phyloP scores from a whole-genome alignment of 306 rosid genomes.

The Inga leiocalycina region DNA sequence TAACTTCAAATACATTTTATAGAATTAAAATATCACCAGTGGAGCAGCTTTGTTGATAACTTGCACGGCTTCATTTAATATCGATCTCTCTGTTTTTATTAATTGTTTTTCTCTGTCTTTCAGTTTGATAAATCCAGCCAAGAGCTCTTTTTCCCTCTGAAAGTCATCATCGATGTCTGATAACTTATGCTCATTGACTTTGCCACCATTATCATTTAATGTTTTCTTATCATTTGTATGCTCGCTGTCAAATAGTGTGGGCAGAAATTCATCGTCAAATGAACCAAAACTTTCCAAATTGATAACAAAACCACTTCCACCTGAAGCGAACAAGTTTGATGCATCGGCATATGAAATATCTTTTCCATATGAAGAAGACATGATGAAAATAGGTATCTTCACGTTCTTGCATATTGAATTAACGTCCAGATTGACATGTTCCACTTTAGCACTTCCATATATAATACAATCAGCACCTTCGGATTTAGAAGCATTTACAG shows the following conservation, averaged over 20 bases:
- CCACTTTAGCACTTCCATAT: constrained; percentile 48
- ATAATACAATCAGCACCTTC: constrained; percentile 98
- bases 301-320: constrained; percentile 83
- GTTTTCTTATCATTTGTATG: constrained; percentile 38
- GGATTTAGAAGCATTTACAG: constrained; percentile 71
- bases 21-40: constrained; percentile 94
- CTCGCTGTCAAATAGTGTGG: constrained; percentile 43
- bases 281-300: constrained; percentile 56
- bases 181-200: constrained; percentile 24
- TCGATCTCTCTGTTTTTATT: constrained; percentile 65
- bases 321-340: constrained; percentile 55
- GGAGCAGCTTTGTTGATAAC: constrained; percentile 95
- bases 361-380: constrained; percentile 39
- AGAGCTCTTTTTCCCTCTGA: constrained; percentile 37
- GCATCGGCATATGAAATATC: constrained; percentile 46
- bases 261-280: constrained; percentile 55
- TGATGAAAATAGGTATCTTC: constrained; percentile 80
- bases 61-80: constrained; percentile 69
- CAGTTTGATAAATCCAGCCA: constrained; percentile 80
- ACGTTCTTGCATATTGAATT: constrained; percentile 56
- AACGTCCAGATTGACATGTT: constrained; percentile 36
- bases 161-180: constrained; percentile 43
- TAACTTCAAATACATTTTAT: constrained; percentile 63
- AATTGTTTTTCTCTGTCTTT: constrained; percentile 74
- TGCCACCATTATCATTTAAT: constrained; percentile 27